Evolutionary conservation across 208 protist genomes (phyloP).

Genomic region (Trypanosoma avium): DNA sequence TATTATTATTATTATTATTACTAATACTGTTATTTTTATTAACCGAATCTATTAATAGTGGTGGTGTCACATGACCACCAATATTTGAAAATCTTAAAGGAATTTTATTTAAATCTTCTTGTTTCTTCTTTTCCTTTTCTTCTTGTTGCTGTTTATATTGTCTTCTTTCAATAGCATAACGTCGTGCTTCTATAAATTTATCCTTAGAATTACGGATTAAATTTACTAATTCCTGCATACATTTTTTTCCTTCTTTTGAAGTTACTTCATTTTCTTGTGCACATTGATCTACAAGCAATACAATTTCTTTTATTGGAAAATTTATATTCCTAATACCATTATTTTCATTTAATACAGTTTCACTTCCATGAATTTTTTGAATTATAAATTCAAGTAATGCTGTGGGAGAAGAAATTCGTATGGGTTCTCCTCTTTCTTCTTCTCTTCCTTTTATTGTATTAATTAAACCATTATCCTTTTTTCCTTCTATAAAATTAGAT

Average conservation of each 20-base stretch:
- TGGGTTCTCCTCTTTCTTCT: neutral
- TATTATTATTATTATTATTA: conserved; percentile 3
- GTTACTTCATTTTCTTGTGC: neutral
- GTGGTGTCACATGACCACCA: neutral
- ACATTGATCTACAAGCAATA: conserved; percentile 7
- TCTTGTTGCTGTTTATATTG: neutral
- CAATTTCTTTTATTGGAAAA: conserved; percentile 16
- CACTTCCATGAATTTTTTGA: neutral
- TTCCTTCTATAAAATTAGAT: neutral
- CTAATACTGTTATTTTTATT: neutral
- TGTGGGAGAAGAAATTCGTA: neutral
- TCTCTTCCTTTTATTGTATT: neutral
- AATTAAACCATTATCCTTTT: too few relatives aligned
- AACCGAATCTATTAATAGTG: too few relatives aligned
- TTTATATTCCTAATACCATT: too few relatives aligned
- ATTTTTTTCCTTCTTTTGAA: neutral
- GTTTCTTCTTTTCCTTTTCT: neutral
- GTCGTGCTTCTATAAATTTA: neutral
- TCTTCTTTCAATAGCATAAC: neutral
- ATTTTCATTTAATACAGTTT: neutral
- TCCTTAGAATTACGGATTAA: neutral
- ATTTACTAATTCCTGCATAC: neutral
- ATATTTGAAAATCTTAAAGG: neutral
- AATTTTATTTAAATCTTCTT: neutral
- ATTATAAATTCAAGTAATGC: conserved; percentile 14